Percentiles rank a stretch among this genome's conserved stretches.
phyloP scores from a whole-genome alignment of 331 rosid genomes.

The Pyracantha coccinea region DNA sequence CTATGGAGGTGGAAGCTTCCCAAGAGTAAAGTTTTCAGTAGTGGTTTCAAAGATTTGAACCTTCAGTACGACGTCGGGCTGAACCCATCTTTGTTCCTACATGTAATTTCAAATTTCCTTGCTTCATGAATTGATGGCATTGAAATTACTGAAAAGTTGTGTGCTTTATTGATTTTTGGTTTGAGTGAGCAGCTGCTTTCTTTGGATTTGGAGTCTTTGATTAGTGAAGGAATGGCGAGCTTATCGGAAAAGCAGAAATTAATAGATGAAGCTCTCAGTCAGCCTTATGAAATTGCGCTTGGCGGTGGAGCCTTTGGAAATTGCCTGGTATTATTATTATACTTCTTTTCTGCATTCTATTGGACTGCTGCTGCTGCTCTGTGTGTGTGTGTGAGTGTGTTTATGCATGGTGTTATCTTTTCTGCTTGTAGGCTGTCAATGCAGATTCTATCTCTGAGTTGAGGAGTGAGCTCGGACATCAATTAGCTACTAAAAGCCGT shows the following conservation, averaged over 20 bases:
- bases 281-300: slow-evolving; percentile 55
- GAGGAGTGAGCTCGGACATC: slow-evolving; percentile 86
- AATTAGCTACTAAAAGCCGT: slow-evolving; percentile 67
- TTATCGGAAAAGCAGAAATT: slow-evolving; percentile 52
- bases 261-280: slow-evolving; percentile 48
- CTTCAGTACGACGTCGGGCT: slow-evolving; percentile 41
- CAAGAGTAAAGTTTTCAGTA: slow-evolving; percentile 73
- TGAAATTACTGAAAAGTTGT: background rate
- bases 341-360: background rate
- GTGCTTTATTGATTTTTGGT: background rate
- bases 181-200: slow-evolving; percentile 48
- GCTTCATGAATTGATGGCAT: background rate
- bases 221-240: slow-evolving; percentile 51
- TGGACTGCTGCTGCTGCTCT: background rate
- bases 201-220: slow-evolving; percentile 53
- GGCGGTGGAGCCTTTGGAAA: slow-evolving; percentile 60
- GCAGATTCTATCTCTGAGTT: slow-evolving; percentile 55
- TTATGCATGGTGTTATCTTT: background rate
- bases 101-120: slow-evolving; percentile 26
- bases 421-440: slow-evolving; percentile 57
- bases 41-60: slow-evolving; percentile 66
- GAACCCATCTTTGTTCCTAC: slow-evolving; percentile 62
- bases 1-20: slow-evolving; percentile 86
- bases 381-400: background rate
- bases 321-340: slow-evolving; percentile 48